Evolutionary conservation across 257 asterid species (phyloP).

Genomic region (Nyctanthes arbortristis): DNA sequence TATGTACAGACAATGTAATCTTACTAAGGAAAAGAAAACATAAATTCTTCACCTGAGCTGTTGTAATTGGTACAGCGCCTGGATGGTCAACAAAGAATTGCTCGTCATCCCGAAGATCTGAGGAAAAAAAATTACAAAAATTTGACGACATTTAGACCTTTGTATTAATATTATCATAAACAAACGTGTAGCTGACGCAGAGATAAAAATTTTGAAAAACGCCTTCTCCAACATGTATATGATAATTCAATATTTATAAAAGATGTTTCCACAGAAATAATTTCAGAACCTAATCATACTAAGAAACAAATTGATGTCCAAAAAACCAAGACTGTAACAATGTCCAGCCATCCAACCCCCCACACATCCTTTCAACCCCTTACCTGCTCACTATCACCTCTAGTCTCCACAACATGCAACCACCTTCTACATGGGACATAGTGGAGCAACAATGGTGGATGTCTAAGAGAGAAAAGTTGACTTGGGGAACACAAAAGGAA

Average conservation of each 20-base stretch:
- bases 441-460: background rate
- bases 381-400: background rate
- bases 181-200: background rate
- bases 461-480: background rate
- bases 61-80: constrained; percentile 22
- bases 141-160: background rate
- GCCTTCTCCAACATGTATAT: no score
- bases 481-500: background rate
- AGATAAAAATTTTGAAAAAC: background rate
- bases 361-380: no score
- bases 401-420: background rate
- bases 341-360: background rate
- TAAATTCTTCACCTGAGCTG: constrained; percentile 16
- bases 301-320: background rate
- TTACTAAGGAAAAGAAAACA: background rate
- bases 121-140: background rate
- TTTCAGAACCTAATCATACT: background rate
- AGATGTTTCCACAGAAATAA: background rate
- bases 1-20: background rate
- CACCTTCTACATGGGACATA: background rate
- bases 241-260: no score
- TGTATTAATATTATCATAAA: background rate
- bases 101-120: constrained; percentile 24
- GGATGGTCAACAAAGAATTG: constrained; percentile 20
- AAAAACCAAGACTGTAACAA: no score